These are phyloP conservation scores for Rhododendron molle DNA, from an alignment of 148 eudicot genomes.

Conservation along the genomic window DNA sequence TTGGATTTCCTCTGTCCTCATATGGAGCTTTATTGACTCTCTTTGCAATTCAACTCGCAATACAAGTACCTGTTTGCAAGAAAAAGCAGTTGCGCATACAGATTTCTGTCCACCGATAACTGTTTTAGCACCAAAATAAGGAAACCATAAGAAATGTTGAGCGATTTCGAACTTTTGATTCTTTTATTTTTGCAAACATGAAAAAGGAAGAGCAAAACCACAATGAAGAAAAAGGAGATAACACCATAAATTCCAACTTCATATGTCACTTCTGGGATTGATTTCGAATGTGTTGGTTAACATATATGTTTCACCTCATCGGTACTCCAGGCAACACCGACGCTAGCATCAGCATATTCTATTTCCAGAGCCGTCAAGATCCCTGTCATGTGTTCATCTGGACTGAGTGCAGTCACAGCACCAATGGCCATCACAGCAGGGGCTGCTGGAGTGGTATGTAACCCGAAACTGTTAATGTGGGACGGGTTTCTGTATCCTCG, in stretches of 20 bases:
- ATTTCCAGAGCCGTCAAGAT: slow-evolving; percentile 78
- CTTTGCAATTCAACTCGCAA: neutral
- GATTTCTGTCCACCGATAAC: neutral
- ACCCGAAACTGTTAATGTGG: neutral
- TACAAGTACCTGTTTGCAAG: neutral
- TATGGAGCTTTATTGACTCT: neutral
- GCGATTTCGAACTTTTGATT: neutral
- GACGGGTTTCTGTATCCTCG: neutral
- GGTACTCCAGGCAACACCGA: slow-evolving; percentile 61
- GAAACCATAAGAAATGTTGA: neutral
- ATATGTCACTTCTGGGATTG: neutral
- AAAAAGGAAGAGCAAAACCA: neutral
- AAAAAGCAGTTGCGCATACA: neutral
- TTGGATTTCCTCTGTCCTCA: neutral
- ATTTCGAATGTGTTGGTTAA: neutral
- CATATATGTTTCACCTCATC: neutral
- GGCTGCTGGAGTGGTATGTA: slow-evolving; percentile 86
- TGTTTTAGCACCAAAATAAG: neutral
- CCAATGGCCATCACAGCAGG: slow-evolving; percentile 93
- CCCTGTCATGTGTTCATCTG: slow-evolving; percentile 89
- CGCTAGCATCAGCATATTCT: slow-evolving; percentile 87
- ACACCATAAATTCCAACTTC: neutral
- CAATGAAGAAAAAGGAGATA: neutral
- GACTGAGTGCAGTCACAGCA: slow-evolving; percentile 79
- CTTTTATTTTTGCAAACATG: neutral